These are phyloP conservation scores for Selaginella moellendorffii DNA, from an alignment of 75 land plant species.

Conservation along the genomic window DNA sequence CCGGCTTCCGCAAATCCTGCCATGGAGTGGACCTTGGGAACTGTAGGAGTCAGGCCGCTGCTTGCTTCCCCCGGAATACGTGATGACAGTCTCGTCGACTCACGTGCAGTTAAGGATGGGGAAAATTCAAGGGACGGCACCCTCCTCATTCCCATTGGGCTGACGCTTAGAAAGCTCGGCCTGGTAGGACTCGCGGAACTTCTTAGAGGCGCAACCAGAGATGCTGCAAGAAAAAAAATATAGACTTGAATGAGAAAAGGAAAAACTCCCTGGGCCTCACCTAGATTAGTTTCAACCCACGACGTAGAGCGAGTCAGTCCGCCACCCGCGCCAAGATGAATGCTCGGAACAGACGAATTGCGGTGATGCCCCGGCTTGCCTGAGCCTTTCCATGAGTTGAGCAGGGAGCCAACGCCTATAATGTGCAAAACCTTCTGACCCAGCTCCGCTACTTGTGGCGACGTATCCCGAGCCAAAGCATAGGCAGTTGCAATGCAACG, in stretches of 20 bases:
- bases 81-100: conserved; percentile 11
- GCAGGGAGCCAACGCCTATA: conserved; percentile 57
- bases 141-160: conserved; percentile 35
- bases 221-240: conserved; percentile 19
- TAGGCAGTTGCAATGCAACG: conserved; percentile 59
- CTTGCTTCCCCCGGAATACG: conserved; percentile 12
- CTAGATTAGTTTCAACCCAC: conserved; percentile 47
- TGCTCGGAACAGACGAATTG: conserved; percentile 34
- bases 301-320: conserved; percentile 73
- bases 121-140: conserved; percentile 75
- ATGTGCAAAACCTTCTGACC: conserved; percentile 51
- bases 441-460: conserved; percentile 58
- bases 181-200: conserved; percentile 88
- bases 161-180: conserved; percentile 41
- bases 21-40: background rate
- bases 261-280: background rate
- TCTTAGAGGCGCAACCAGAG: conserved; percentile 47
- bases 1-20: conserved; percentile 16
- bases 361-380: conserved; percentile 20
- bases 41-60: conserved; percentile 2
- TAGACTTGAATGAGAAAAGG: background rate
- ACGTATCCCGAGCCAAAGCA: conserved; percentile 72
- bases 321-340: conserved; percentile 22
- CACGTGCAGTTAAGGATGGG: conserved; percentile 1
- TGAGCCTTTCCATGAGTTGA: background rate